Conservation (phyloP, 306 rosid species). For the Echinosophora koreensis region DNA sequence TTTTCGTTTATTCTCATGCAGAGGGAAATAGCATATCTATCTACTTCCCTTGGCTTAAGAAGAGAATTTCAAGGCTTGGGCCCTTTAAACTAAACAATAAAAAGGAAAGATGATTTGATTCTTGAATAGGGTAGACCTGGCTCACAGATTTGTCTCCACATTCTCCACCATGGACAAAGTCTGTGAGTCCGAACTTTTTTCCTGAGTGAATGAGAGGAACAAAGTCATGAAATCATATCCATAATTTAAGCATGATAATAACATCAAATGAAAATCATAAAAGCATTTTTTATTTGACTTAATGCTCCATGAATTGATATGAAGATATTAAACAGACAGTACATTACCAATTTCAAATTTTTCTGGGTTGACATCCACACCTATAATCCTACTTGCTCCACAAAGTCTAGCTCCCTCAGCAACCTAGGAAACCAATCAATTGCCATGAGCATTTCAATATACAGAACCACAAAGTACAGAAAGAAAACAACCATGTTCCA, state of each 20-base stretch:
- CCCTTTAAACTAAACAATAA: background rate
- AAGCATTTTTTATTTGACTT: too few relatives aligned
- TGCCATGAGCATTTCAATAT: conserved; percentile 20
- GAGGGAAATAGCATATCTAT: background rate
- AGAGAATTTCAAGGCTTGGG: conserved; percentile 10
- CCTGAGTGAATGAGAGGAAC: conserved; percentile 52
- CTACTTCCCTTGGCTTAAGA: background rate
- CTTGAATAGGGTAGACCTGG: conserved; percentile 59
- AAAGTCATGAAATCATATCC: conserved; percentile 12
- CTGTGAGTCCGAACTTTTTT: conserved; percentile 82
- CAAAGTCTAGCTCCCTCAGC: conserved; percentile 95
- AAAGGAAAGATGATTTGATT: background rate
- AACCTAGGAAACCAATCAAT: conserved; percentile 58
- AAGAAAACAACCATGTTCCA: background rate
- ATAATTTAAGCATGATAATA: background rate
- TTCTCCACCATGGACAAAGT: conserved; percentile 59
- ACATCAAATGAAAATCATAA: background rate
- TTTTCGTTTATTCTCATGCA: background rate
- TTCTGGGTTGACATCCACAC: conserved; percentile 76
- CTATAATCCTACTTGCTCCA: conserved; percentile 82
- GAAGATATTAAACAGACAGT: background rate
- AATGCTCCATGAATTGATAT: background rate
- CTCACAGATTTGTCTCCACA: conserved; percentile 68
- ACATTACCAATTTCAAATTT: conserved; percentile 74
- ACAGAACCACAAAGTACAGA: background rate